Percentiles rank a stretch among this genome's conserved stretches.
Evolutionary conservation across 225 moss, liverwort and hornwort species (phyloP).

Genomic region (Bryoerythrophyllum caledonicum): DNA sequence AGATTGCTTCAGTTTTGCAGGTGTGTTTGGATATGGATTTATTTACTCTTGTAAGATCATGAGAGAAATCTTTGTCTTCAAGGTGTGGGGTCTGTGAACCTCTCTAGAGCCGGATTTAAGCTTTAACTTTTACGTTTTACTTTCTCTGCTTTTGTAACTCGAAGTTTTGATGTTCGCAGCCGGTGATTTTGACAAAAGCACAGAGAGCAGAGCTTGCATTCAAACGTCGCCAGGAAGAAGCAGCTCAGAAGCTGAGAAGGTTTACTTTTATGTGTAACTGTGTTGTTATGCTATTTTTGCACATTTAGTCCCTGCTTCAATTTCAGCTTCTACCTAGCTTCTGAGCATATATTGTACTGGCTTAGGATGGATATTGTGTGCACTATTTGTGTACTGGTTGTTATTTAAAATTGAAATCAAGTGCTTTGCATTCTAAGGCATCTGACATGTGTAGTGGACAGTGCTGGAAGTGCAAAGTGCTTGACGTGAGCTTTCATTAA

Average conservation of each 20-base stretch:
- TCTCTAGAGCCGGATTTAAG: constrained; percentile 40
- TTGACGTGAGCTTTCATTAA: no score
- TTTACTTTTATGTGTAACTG: constrained; percentile 6
- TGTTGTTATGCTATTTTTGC: constrained; percentile 9
- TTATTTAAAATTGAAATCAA: constrained; percentile 24
- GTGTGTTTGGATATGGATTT: no score
- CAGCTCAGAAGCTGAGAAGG: constrained; percentile 56
- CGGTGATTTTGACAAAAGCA: constrained; percentile 82
- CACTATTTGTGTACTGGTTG: background rate
- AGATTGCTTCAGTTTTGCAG: no score
- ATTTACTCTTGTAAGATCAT: constrained; percentile 64
- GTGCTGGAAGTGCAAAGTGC: no score
- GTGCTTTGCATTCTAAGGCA: constrained; percentile 19
- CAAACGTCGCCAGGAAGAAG: constrained; percentile 84
- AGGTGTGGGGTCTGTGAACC: constrained; percentile 57
- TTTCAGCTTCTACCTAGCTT: constrained; percentile 5
- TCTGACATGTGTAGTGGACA: no score
- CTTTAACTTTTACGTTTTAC: constrained; percentile 17
- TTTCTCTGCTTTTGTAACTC: constrained; percentile 19
- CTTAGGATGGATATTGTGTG: background rate
- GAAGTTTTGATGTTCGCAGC: constrained; percentile 50
- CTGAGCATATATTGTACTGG: background rate
- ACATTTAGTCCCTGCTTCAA: constrained; percentile 5
- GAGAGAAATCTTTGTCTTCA: constrained; percentile 61
- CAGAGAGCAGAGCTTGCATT: constrained; percentile 81